Evolutionary conservation across 345 rosid genomes (phyloP).

Genomic region (Eutrema heterophyllum): DNA sequence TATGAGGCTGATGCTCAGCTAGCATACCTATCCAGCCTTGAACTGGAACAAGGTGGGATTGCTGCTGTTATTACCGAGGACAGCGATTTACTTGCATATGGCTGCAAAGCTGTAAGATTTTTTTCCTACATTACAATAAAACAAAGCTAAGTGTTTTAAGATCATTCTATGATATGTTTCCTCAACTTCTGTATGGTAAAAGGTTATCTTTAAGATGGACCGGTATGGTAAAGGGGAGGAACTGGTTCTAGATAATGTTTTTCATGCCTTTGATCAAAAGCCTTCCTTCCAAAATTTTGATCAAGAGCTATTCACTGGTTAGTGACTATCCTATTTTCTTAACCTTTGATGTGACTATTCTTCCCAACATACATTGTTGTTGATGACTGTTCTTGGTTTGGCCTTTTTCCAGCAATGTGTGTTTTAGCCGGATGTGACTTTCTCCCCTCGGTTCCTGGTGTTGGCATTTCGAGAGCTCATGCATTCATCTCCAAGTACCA

Average conservation of each 20-base stretch:
- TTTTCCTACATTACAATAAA: background rate
- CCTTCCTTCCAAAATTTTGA: conserved; percentile 65
- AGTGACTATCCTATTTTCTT: background rate
- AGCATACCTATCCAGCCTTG: conserved; percentile 68
- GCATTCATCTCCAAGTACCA: conserved; percentile 62
- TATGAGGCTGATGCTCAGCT: conserved; percentile 97
- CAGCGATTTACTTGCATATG: conserved; percentile 82
- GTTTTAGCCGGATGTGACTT: conserved; percentile 95
- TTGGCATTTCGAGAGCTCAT: conserved; percentile 77
- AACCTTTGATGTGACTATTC: background rate
- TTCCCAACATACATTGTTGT: background rate
- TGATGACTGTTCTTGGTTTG: conserved; percentile 12
- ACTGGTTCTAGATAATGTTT: conserved; percentile 53
- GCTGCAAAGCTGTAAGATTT: conserved; percentile 83
- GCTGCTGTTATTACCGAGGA: conserved; percentile 86
- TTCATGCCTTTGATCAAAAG: conserved; percentile 40
- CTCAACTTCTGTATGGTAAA: conserved; percentile 26
- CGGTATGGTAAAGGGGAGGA: conserved; percentile 81
- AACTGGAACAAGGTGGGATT: conserved; percentile 64
- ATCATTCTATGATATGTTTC: conserved; percentile 22
- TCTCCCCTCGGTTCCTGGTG: conserved; percentile 85
- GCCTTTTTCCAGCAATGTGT: conserved; percentile 64
- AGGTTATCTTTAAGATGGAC: conserved; percentile 87
- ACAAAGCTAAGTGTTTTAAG: conserved; percentile 3
- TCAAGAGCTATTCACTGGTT: conserved; percentile 61